These are phyloP conservation scores for Phytophthora podocarpi DNA, from an alignment of 352 stramenopile species.

Conservation along the genomic window DNA sequence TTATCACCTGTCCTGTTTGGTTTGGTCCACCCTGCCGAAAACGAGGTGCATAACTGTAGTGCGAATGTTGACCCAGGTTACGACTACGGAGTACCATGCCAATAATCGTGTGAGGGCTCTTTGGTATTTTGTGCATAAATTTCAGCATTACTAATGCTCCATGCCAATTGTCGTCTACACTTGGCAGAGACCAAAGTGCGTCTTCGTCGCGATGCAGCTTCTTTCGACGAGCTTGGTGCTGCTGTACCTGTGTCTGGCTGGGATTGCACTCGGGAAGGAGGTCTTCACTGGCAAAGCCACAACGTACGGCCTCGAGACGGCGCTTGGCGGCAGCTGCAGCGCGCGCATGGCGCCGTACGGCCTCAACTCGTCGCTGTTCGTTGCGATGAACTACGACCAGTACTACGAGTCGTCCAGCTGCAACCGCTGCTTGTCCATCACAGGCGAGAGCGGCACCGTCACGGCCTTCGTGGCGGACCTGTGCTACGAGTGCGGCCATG, in stretches of 20 bases:
- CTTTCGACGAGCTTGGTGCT: not conserved
- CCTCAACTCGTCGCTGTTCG: conserved; percentile 51
- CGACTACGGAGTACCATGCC: no score
- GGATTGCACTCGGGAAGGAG: conserved; percentile 26
- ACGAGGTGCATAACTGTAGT: no score
- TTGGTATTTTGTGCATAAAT: not conserved
- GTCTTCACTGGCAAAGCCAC: conserved; percentile 54
- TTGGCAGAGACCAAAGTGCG: not conserved
- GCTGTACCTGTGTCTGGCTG: conserved; percentile 11
- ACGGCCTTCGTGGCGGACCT: conserved; percentile 61
- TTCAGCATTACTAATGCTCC: not conserved
- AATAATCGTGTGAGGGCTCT: no score
- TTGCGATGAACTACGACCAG: conserved; percentile 69
- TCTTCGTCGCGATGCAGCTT: not conserved
- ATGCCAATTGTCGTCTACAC: not conserved
- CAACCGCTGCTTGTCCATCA: conserved; percentile 62
- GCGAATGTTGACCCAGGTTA: no score
- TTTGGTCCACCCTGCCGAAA: no score
- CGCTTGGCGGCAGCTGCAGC: conserved; percentile 58
- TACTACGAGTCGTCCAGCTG: conserved; percentile 60
- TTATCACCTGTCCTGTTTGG: no score
- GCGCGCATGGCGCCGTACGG: conserved; percentile 48
- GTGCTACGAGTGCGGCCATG: conserved; percentile 67
- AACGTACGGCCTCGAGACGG: conserved; percentile 50
- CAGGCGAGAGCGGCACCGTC: conserved; percentile 47